Evolutionary conservation across 129 eudicot genomes (phyloP), one percentile per base, ranked within the genome.

Genomic region (Scalesia atractyloides): DNA sequence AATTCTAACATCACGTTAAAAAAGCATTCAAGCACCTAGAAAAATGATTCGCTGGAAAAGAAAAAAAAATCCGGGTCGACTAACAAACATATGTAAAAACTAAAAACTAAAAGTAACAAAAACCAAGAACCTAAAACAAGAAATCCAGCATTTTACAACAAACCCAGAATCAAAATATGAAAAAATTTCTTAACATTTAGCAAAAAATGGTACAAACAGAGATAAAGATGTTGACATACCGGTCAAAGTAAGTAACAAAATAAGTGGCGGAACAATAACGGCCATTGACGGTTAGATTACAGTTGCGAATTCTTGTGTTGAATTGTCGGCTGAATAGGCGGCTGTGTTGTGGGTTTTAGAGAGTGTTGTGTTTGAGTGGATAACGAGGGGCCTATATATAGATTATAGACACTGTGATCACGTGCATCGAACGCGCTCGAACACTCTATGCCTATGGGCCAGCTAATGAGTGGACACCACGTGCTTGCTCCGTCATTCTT

Each of bases 211-310:
- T 11, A 24, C 4, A 6, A 17, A 9, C 14, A 58, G 26, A 50
- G 8, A 20, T 0, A 9, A 64, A 63, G 47, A 64, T 13, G 34
- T 68, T 39, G 34, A 67, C 30, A 69, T 66, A 86, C 87, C 87
- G 64, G 86, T 65, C 39, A 81, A 72, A 64, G 70, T 68, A 66
- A 86, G 71, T 24, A 83, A 69, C 37, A 76, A 19, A 65, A 83
- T 19, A 75, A 81, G 75, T 47, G 79, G 19, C 43, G 22, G 50
- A 68, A 81, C 24, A 57, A 68, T 41, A 43, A 64, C 68, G 30
- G 88, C 84, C 91, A 86, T 86, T 86, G 72, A 24, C 20, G 57
- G 56, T 75, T 11, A 24, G 47, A 68, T 34, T 52, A 58, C 50
- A 47, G 68, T 26, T 64, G n/a, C 20, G n/a, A n/a, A n/a, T 47